Base-by-base conservation (phyloP, 2,329 filamentous ascomycete species). In the Ceratocystis colombiana region DNA sequence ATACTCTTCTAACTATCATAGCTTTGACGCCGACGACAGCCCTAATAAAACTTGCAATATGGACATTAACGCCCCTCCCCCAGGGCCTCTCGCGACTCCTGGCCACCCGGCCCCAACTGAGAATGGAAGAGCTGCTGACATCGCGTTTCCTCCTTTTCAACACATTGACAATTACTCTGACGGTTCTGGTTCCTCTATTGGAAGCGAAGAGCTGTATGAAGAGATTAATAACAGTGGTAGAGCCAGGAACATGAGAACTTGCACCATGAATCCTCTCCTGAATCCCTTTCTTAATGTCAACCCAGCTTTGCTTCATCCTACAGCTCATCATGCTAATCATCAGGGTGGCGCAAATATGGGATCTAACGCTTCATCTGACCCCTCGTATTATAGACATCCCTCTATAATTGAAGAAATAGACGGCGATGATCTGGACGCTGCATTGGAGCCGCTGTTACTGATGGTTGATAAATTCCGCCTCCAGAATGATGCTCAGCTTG, bases 381-480 rank as follows among this genome's bases (percentile, higher is more conserved):
- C 44, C 15, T 44, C 33, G 12, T 48, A 46, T 41, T 1, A 62
- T 30, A 22, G 30, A 22, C 12, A 48, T 17, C n/a, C 25, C n/a
- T 62, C 61, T 17, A 46, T 33, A 7, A 22, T 48, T 1, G 25
- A 45, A 22, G 45, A 30, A 6, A 15, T 45, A 15, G 22, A 62
- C 22, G 12, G 46, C 12, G 61, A 62, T 28, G 61, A 33, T 5
- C 61, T 62, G 17, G 41, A 20, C 2, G 28, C 3, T 4, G 22
- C 45, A 1, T 15, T 62, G 61, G 45, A 62, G 61, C 61, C 61
- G 22, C 41, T 62, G 3, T n/a, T 25, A 7, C 22, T 62, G 41
- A 10, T 17, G 7, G 15, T 62, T 12, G 45, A 62, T 46, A 17
- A 62, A n/a, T 33, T 62, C 44, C 61, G 61, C 61, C 33, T 41